A percentile compares a stretch with the other conserved stretches of the same genome.
Conservation (phyloP, 768 basidiomycete species). For the Myochromella boudieri region DNA sequence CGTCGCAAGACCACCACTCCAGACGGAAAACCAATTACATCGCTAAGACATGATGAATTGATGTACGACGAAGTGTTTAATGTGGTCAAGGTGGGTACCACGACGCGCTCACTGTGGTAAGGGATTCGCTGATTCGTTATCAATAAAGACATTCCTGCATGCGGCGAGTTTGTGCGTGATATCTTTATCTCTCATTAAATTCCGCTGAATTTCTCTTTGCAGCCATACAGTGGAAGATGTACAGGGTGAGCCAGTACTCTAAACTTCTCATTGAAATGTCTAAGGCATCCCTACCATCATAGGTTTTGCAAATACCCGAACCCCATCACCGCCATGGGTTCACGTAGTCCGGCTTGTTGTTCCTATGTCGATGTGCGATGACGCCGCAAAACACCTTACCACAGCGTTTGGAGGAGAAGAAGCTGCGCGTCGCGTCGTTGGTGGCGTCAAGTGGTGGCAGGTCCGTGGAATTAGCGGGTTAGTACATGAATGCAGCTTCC, state of each 20-base stretch:
- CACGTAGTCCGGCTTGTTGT: conserved; percentile 70
- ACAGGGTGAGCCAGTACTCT: conserved; percentile 45
- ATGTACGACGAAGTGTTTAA: conserved; percentile 81
- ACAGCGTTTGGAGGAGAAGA: conserved; percentile 84
- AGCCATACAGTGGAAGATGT: conserved; percentile 87
- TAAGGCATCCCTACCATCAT: not conserved
- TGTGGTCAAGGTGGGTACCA: conserved; percentile 60
- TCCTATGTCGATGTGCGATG: conserved; percentile 73
- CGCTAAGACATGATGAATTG: conserved; percentile 69
- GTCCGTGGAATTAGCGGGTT: conserved; percentile 82
- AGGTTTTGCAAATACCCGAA: conserved; percentile 77
- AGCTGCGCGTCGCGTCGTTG: conserved; percentile 65
- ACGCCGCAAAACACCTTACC: conserved; percentile 72
- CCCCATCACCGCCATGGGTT: conserved; percentile 84
- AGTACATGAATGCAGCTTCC: conserved; percentile 14
- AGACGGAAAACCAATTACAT: conserved; percentile 39
- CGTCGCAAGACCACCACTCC: conserved; percentile 46
- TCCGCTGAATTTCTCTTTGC: not conserved
- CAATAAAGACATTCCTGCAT: conserved; percentile 66
- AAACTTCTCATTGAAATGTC: too few relatives aligned
- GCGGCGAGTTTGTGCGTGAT: conserved; percentile 57
- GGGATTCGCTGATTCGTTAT: not conserved
- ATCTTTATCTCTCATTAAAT: not conserved
- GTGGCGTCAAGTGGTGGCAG: conserved; percentile 98
- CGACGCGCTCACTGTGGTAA: not conserved